phyloP scores from a whole-genome alignment of 169 alveolate species.

The Pseudocohnilembus persalinus region DNA sequence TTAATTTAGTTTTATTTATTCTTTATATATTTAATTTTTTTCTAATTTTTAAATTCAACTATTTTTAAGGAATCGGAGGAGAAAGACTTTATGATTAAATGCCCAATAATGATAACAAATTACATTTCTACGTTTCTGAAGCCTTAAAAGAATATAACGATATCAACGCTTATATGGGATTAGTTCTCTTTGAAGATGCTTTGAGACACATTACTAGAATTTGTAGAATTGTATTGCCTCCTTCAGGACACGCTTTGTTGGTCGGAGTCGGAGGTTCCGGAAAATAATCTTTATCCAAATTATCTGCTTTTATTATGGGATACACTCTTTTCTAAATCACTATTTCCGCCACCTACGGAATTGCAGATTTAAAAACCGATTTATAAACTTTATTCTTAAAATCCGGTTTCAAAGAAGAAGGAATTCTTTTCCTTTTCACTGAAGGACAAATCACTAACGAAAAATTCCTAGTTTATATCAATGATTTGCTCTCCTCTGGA shows the following conservation, averaged over 20 bases:
- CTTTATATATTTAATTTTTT: too few relatives aligned
- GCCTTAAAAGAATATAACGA: constrained; percentile 94
- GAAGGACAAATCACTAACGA: constrained; percentile 93
- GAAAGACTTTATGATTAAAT: constrained; percentile 91
- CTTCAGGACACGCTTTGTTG: constrained; percentile 93
- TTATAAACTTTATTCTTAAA: constrained; percentile 87
- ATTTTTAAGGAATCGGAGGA: constrained; percentile 66
- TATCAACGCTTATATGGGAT: constrained; percentile 92
- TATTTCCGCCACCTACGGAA: constrained; percentile 86
- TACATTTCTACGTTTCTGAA: constrained; percentile 71
- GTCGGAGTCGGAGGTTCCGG: constrained; percentile 98
- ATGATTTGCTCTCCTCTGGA: constrained; percentile 93
- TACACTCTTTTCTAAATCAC: constrained; percentile 83
- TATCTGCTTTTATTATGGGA: constrained; percentile 90
- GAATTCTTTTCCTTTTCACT: constrained; percentile 90
- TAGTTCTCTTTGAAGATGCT: constrained; percentile 96
- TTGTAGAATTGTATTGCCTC: constrained; percentile 91
- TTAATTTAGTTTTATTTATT: too few relatives aligned
- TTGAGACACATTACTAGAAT: constrained; percentile 94
- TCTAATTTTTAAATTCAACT: too few relatives aligned
- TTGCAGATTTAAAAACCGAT: constrained; percentile 91
- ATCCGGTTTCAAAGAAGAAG: constrained; percentile 91
- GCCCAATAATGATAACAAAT: constrained; percentile 75
- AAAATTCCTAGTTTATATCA: constrained; percentile 90
- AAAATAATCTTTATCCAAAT: constrained; percentile 91